Conservation (phyloP, 768 basidiomycete genomes). For the Leccinum boreale region DNA sequence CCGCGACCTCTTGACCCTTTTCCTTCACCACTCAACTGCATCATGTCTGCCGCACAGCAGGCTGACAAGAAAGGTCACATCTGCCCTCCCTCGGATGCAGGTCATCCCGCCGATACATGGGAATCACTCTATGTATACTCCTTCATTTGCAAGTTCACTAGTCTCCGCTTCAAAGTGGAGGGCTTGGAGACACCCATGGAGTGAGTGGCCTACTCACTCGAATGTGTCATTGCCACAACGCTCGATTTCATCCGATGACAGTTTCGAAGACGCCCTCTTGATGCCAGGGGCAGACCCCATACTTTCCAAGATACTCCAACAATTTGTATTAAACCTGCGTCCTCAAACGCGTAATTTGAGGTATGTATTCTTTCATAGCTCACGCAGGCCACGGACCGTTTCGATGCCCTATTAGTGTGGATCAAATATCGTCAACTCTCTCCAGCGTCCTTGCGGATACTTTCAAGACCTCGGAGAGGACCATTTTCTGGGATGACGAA, state of each 20-base stretch:
- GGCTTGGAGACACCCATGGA: slow-evolving; percentile 80
- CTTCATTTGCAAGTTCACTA: slow-evolving; percentile 81
- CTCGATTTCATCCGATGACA: slow-evolving; percentile 37
- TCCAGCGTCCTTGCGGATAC: slow-evolving; percentile 66
- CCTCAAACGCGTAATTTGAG: slow-evolving; percentile 89
- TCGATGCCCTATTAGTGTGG: slow-evolving; percentile 51
- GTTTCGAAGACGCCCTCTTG: slow-evolving; percentile 78
- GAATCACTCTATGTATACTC: slow-evolving; percentile 83
- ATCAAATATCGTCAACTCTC: slow-evolving; percentile 79
- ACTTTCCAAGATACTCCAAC: slow-evolving; percentile 66
- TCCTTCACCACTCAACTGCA: slow-evolving; percentile 32
- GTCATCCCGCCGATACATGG: slow-evolving; percentile 80
- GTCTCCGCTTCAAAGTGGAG: slow-evolving; percentile 69
- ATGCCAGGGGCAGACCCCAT: slow-evolving; percentile 68
- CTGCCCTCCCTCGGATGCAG: slow-evolving; percentile 57
- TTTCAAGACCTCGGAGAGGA: slow-evolving; percentile 70
- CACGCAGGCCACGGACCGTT: slow-evolving; percentile 25
- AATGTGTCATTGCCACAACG: slow-evolving; percentile 28
- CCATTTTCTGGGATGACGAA: slow-evolving; percentile 78
- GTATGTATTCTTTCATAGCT: slow-evolving; percentile 43
- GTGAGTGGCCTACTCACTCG: slow-evolving; percentile 47
- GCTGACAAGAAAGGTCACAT: slow-evolving; percentile 49
- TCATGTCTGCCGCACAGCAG: slow-evolving; percentile 37
- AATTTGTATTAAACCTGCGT: slow-evolving; percentile 78
- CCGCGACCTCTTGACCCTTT: slow-evolving; percentile 36